Evolutionary conservation across 345 rosid species (phyloP), one percentile per base, ranked within the genome.

Genomic region (Rhodomyrtus tomentosa): DNA sequence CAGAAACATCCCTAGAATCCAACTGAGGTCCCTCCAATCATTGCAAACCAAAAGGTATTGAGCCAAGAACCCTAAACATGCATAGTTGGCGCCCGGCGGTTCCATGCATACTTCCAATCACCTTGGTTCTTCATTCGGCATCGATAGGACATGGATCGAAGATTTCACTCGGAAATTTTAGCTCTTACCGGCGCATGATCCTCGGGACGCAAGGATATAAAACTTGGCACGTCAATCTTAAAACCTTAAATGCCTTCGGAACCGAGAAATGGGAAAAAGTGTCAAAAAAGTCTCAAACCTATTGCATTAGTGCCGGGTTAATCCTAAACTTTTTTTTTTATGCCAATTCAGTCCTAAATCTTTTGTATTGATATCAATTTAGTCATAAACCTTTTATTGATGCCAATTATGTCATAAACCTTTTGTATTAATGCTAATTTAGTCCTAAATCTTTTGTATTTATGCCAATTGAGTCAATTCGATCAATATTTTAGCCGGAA

Each of bases 251-350:
- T 36, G 40, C 13, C 40, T 62, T 29, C 0, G 8, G 7, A 20
- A 36, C 22, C 3, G 24, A 1, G 0, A 9, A 36, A 62, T 0
- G 12, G n/a, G n/a, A n/a, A n/a, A n/a, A n/a, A n/a, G n/a, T n/a
- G n/a, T n/a, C n/a, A n/a, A n/a, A n/a, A n/a, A n/a, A n/a, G n/a
- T n/a, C n/a, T n/a, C n/a, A n/a, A n/a, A n/a, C n/a, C n/a, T n/a
- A n/a, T n/a, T n/a, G n/a, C n/a, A n/a, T n/a, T n/a, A n/a, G n/a
- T n/a, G n/a, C n/a, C n/a, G n/a, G n/a, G n/a, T n/a, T n/a, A n/a
- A n/a, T n/a, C n/a, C n/a, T n/a, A n/a, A n/a, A n/a, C n/a, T n/a
- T n/a, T n/a, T n/a, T n/a, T n/a, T n/a, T n/a, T n/a, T n/a, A n/a
- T n/a, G n/a, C n/a, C n/a, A n/a, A n/a, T n/a, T n/a, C n/a, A n/a